Evolutionary conservation across 192 early-diverging fungal genomes (phyloP), one percentile per base, ranked within the genome.

Genomic region (Coemansia sp.): DNA sequence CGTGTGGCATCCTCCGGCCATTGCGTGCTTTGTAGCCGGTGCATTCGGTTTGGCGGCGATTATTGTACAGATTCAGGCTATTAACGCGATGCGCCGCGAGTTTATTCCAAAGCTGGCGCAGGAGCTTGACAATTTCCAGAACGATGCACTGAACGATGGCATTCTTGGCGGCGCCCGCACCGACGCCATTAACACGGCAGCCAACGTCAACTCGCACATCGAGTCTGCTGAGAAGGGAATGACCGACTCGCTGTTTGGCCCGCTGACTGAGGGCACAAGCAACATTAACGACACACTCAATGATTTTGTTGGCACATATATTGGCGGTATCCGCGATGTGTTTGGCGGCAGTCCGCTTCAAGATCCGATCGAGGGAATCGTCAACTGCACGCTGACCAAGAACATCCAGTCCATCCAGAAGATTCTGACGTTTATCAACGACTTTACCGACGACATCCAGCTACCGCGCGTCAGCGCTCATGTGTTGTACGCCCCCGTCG

Each of bases 301-400:
- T 23, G 59, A 66, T 9, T 71, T 83, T 59, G 49, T 83, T 22
- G 32, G 15, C 27, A 73, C 57, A 1, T 78, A 77, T 29, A 77
- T 71, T 29, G 48, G 32, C 43, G 69, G 67, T 7, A 69, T 83
- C 6, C 65, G 67, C 37, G 54, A 58, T 1, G 65, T 75, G 2
- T 83, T 83, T 67, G 63, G 65, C 22, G 69, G 64, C 49, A 83
- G 66, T 0, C 66, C 67, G 4, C 62, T 83, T 2, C 49, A 70
- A 23, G 22, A 66, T 5, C 65, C 75, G 0, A 70, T 78, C 45
- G 72, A 78, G 64, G 81, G 76, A 21, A 47, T 83, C 2, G 69
- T 83, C 43, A 83, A 83, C 67, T 83, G 81, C 49, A 74, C 81
- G 22, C 50, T 83, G 57, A 75, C 76, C 25, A 72, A 72, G 63